phyloP scores from a whole-genome alignment of 257 asterid genomes.

The Nicotiana tomentosiformis region DNA sequence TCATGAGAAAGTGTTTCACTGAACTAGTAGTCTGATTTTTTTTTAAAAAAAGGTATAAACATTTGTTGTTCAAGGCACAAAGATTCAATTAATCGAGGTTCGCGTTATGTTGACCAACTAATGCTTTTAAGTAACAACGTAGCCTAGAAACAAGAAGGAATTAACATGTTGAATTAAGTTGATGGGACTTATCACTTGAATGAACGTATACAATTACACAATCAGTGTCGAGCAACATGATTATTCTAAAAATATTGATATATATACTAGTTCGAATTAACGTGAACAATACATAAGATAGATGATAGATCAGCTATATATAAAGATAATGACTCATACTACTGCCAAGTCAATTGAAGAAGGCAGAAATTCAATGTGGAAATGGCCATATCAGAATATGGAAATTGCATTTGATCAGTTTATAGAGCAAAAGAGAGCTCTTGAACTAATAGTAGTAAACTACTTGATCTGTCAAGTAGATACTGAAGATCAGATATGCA shows the following conservation, averaged over 20 bases:
- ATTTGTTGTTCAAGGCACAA: neutral
- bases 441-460: neutral
- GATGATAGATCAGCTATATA: neutral
- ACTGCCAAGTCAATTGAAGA: neutral
- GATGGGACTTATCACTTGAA: neutral
- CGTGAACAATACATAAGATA: neutral
- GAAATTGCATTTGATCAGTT: neutral
- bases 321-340: neutral
- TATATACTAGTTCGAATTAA: neutral
- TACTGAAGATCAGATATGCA: neutral
- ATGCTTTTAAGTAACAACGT: neutral
- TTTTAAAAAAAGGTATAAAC: too few relatives aligned
- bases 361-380: neutral
- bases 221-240: neutral
- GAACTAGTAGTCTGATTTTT: too few relatives aligned
- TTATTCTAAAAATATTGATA: neutral
- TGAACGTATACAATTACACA: neutral
- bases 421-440: neutral
- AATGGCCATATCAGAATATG: neutral
- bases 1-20: too few relatives aligned
- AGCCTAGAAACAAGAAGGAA: neutral
- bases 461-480: slow-evolving; percentile 1
- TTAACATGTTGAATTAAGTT: neutral
- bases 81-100: neutral
- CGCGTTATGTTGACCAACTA: neutral